phyloP scores from a whole-genome alignment of 176 grass and related monocot genomes.

The Lolium perenne region DNA sequence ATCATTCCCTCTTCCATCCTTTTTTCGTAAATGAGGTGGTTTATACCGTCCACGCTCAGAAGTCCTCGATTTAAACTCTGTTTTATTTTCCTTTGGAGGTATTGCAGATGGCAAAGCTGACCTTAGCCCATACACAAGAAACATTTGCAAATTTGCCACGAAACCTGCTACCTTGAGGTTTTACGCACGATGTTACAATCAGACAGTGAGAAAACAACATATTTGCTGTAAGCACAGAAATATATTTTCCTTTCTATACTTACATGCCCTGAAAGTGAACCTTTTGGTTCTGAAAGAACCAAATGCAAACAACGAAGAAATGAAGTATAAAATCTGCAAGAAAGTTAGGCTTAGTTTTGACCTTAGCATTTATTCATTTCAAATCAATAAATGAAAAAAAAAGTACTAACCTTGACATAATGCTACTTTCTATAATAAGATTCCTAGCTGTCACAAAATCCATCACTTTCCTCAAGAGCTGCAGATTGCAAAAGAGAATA shows the following conservation, averaged over 20 bases:
- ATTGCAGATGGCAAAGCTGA: slow-evolving; percentile 48
- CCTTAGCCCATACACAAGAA: slow-evolving; percentile 80
- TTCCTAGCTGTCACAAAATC: slow-evolving; percentile 85
- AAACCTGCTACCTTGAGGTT: slow-evolving; percentile 91
- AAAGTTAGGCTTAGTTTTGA: slow-evolving; percentile 34
- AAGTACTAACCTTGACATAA: slow-evolving; percentile 81
- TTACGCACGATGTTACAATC: slow-evolving; percentile 53
- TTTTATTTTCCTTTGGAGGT: slow-evolving; percentile 53
- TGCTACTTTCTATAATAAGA: slow-evolving; percentile 67
- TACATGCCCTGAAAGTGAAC: slow-evolving; percentile 87
- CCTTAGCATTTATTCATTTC: slow-evolving; percentile 35
- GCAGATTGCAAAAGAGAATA: slow-evolving; percentile 32
- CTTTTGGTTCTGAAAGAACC: slow-evolving; percentile 81
- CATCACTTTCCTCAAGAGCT: slow-evolving; percentile 95
- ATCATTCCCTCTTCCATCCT: slow-evolving; percentile 48
- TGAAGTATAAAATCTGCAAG: slow-evolving; percentile 72
- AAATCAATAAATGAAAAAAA: slow-evolving; percentile 23
- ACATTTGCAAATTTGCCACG: slow-evolving; percentile 80
- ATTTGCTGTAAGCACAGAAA: slow-evolving; percentile 18
- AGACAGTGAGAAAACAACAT: slow-evolving; percentile 6
- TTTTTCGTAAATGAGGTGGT: slow-evolving; percentile 86
- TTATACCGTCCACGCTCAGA: slow-evolving; percentile 58
- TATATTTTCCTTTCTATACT: slow-evolving; percentile 45
- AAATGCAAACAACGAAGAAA: slow-evolving; percentile 88
- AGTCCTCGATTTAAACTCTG: slow-evolving; percentile 38